Conservation (phyloP, 2,329 filamentous ascomycete species). For the Pseudogymnoascus sp. region DNA sequence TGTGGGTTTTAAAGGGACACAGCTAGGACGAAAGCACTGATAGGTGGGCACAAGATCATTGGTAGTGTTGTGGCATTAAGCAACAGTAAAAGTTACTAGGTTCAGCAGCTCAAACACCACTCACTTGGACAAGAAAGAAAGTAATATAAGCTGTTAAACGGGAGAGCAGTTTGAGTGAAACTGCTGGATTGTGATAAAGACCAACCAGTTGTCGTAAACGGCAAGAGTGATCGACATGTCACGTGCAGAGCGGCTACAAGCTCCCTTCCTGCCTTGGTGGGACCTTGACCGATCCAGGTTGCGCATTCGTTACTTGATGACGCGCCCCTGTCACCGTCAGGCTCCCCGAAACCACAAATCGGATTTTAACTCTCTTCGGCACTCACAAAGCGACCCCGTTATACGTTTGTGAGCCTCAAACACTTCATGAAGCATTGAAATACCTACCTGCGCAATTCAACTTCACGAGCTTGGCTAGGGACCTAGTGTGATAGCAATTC, state of each 20-base stretch:
- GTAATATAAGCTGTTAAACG: neutral
- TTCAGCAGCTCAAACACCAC: no score
- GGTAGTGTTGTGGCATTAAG: no score
- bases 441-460: neutral
- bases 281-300: slow-evolving; percentile 4
- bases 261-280: neutral
- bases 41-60: no score
- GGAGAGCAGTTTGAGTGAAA: neutral
- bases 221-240: neutral
- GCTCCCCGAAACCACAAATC: neutral
- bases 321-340: neutral
- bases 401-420: neutral
- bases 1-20: no score
- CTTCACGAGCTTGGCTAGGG: neutral
- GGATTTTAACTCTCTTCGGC: neutral
- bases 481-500: neutral
- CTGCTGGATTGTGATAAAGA: neutral
- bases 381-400: neutral
- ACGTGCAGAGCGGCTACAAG: neutral
- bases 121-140: no score
- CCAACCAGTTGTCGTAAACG: neutral
- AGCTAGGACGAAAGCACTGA: no score
- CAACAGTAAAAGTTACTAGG: no score
- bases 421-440: neutral
- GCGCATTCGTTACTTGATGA: neutral